Evolutionary conservation across 257 asterid species (phyloP), one percentile per base, ranked within the genome.

Genomic region (Nyctanthes arbortristis): DNA sequence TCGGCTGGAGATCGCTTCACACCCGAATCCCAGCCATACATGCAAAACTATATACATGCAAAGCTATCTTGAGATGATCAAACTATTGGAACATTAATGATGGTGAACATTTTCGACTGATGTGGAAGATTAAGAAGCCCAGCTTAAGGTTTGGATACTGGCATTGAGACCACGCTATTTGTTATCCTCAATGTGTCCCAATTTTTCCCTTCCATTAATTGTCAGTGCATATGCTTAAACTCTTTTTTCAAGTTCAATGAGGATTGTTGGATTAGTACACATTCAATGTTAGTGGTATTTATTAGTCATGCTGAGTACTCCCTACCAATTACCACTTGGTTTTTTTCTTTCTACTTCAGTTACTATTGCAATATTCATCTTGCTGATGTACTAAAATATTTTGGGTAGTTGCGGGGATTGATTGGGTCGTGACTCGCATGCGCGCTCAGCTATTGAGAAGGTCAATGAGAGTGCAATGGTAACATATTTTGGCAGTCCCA

Each of bases 1-100:
- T 73, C 35, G 24, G 82, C 82, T 5, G 96, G 87, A 56, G 86
- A 75, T 47, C 80, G 79, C 40, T 65, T 86, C 24, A 75, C 89
- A 2, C 77, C 80, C 3, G 81, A 78, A 62, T 54, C 75, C 52
- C 73, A 78, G 39, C 94, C 77, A 61, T 90, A 77, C 45, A 89
- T 93, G 97, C 88, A 75, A 67, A 87, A 86, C 72, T n/a, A n/a
- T 78, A 61, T 90, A 77, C 45, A 89, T 93, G 97, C 88, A 75
- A 67, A 87, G 84, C 72, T 80, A 78, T 76, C 79, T 91, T 25
- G 96, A 79, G 73, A 91, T 87, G 89, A 86, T 93, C 81, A 87
- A 82, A 78, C 31, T 60, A 61, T 80, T 93, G 85, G 97, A 89
- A 75, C 92, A 86, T 75, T 93, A 78, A 86, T 28, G 6, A 52